Base-by-base conservation (phyloP, 2,329 filamentous ascomycete genomes). In the Neoarthrinium moseri region DNA sequence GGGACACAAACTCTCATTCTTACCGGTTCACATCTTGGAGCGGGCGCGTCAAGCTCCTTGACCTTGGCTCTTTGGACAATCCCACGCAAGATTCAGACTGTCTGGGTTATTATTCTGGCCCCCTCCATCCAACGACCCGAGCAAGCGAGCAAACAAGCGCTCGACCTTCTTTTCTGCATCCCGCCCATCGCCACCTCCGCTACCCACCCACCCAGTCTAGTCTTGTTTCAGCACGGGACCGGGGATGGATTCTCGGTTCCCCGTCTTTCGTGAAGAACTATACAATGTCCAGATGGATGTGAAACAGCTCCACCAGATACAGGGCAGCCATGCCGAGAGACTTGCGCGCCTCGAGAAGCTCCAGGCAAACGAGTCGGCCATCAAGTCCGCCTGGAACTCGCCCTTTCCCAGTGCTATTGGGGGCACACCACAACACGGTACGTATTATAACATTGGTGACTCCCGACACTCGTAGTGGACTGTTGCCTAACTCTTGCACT, bases 301-400 rank as follows among this genome's bases (percentile, higher is more conserved):
- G 60, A 85, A 83, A 66, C 80, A 85, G 66, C 73, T 86, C 49
- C 82, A 86, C 56, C 73, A 78, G 61, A 71, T 80, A 50, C 83
- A 86, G 63, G 75, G 69, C 52, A 78, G 73, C 57, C 81, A 86
- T 66, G 74, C 77, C 47, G 83, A 86, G 53, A 72, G 83, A 60
- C 63, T 87, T 44, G 66, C 77, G 49, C 72, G 80, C 51, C 65
- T 87, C 42, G 83, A 87, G 63, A 83, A 83, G 58, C 81, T 82
- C 37, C 81, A 86, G 60, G 81, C 82, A 26, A 83, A 86, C 54
- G 81, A 86, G 67, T 79, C 80, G 40, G 77, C 80, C 24, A 68
- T 86, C 49, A 95, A 92, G 68, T 95, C 88, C 50, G 87, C 95
- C 46, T 99, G 94, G 94, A 86, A 87, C 53, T 95, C 91, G 46